Evolutionary conservation across 2,329 filamentous ascomycete species (phyloP).

Genomic region (Chaetothyriales sp.): DNA sequence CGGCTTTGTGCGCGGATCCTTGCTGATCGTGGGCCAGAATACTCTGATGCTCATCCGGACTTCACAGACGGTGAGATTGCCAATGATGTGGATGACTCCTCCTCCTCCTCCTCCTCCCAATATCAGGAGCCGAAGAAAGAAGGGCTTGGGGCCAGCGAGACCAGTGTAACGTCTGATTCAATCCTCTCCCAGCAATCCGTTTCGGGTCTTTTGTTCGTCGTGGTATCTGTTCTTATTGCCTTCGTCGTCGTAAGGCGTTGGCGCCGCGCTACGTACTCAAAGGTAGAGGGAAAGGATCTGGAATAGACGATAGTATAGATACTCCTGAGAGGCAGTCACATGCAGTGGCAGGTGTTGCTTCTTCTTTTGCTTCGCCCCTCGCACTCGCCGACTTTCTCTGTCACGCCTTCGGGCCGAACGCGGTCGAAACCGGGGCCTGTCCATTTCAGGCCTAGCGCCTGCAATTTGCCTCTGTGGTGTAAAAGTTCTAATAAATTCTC

Average conservation of each 20-base stretch:
- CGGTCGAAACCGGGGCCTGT: background rate
- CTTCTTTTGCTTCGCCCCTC: background rate
- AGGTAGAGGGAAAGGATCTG: slow-evolving; percentile 14
- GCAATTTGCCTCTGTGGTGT: background rate
- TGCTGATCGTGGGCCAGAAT: slow-evolving; percentile 1
- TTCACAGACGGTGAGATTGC: slow-evolving; percentile 8
- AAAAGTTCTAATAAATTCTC: slow-evolving; percentile 1
- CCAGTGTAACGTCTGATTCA: slow-evolving; percentile 3
- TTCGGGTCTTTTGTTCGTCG: slow-evolving; percentile 10
- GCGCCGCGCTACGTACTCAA: slow-evolving; percentile 3
- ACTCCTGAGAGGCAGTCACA: background rate
- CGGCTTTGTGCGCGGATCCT: background rate
- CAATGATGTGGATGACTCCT: background rate
- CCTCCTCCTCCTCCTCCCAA: background rate
- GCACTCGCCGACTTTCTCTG: background rate
- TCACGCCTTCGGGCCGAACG: background rate
- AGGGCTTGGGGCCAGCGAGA: slow-evolving; percentile 4
- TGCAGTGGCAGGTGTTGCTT: background rate
- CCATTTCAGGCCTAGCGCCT: background rate
- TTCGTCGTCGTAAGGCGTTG: slow-evolving; percentile 9
- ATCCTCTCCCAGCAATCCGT: slow-evolving; percentile 11
- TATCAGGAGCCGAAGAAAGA: slow-evolving; percentile 5
- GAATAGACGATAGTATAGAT: background rate
- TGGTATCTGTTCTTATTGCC: slow-evolving; percentile 8
- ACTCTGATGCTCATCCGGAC: slow-evolving; percentile 14